Base-by-base conservation (phyloP, 495 filamentous ascomycete species). In the Daldinia bambusicola region DNA sequence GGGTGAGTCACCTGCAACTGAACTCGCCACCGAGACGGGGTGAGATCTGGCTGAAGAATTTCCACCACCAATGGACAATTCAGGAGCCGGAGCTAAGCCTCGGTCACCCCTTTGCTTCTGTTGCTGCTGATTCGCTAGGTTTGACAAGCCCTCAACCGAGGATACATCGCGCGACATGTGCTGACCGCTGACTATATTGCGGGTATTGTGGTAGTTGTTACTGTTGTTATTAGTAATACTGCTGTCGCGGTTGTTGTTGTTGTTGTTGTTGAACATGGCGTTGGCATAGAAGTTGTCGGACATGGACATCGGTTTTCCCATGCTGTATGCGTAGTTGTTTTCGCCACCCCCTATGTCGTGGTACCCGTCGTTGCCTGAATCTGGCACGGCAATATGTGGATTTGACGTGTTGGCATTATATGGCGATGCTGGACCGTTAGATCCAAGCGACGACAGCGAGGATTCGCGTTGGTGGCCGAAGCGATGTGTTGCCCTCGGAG, bases 401-500 rank as follows among this genome's bases (percentile, higher is more conserved):
- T 86, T 85, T 20, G 82, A 80, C 1, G 80, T 83, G 74, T 80
- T 84, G 56, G 80, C 76, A 52, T 81, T 83, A 75, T 81, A 88
- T 26, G 86, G 86, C 38, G 86, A 89, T 0, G 81, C 76, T 16
- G 86, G 86, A 8, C 85, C 82, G 53, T 84, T 78, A 1, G 86
- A 88, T n/a, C 83, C 85, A 56, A 87, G 61, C 2, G 86, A 87
- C 0, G 86, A 88, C 41, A 84, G 78, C 26, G 85, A 87, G 9
- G 84, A 84, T 69, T 87, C 84, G 63, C 86, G 84, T 51, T 84
- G 79, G 69, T 88, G 85, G n/a, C 77, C 73, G 43, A 82, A 71
- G 6, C 76, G 76, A 51, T 80, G 75, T 30, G 74, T 45, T 8
- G 79, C 77, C 74, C 80, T 78, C 14, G 80, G 79, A 31, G 80